Evolutionary conservation across 139 green algal species (phyloP).

Genomic region (Tetraselmis chui): DNA sequence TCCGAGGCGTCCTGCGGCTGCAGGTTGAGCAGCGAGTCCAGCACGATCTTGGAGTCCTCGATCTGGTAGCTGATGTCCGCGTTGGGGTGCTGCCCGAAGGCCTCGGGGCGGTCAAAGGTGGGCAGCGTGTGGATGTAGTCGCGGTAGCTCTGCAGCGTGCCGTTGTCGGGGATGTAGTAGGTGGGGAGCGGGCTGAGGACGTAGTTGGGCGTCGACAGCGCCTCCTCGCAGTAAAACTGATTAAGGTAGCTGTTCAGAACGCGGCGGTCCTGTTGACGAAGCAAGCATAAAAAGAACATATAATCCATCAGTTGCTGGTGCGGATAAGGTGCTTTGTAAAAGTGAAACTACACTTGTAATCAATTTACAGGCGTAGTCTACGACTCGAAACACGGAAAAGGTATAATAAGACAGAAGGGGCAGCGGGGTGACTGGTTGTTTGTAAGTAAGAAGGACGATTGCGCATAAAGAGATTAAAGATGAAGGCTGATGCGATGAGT

Average conservation of each 20-base stretch:
- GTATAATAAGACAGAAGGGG: no score
- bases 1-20: slow-evolving; percentile 37
- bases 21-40: slow-evolving; percentile 58
- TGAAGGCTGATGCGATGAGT: no score
- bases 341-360: no score
- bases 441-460: no score
- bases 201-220: slow-evolving; percentile 59
- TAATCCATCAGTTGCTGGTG: no score
- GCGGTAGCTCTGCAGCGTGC: slow-evolving; percentile 46
- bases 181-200: slow-evolving; percentile 49
- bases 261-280: no score
- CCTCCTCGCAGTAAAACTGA: slow-evolving; percentile 79
- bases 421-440: no score
- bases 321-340: no score
- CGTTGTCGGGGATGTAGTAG: slow-evolving; percentile 70
- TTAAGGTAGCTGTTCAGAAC: slow-evolving; percentile 51
- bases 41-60: slow-evolving; percentile 62
- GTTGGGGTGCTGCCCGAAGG: slow-evolving; percentile 85
- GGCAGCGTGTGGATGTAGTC: slow-evolving; percentile 65
- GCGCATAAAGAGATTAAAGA: no score
- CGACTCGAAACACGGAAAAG: no score
- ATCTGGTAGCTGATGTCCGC: slow-evolving; percentile 83
- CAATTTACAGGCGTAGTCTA: no score
- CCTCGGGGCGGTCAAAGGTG: slow-evolving; percentile 56
- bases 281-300: no score